Evolutionary conservation across 495 filamentous ascomycete species (phyloP), one percentile per base, ranked within the genome.

Genomic region (Talaromyces borbonicus): DNA sequence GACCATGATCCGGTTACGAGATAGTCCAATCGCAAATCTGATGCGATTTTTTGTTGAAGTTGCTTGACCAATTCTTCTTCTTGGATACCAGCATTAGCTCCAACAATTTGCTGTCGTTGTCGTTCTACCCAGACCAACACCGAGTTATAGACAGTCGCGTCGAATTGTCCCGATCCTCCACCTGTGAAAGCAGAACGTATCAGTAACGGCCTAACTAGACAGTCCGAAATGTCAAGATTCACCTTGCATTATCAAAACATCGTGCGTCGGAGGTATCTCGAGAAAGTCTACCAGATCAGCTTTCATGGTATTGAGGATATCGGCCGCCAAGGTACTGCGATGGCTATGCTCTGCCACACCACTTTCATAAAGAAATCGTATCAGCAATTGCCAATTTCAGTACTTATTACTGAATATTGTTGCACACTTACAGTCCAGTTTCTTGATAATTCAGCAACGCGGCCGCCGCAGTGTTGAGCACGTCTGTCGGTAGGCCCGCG

Each of bases 1-100:
- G 85, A 90, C 90, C 92, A 95, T 49, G 79, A 78, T 48, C 90
- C 90, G 29, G 92, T 94, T 27, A 95, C 83, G 14, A 95, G 69
- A 60, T 97, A 97, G 61, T 95, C 92, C 15, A 92, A 60, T 59
- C 79, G 81, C 57, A 94, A 59, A 30, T 84, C 77, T 30, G 77
- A 61, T 38, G 79, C 68, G 1, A 87, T 69, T 36, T 79, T 77
- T 53, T 75, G 75, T 49, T 70, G 69, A 41, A 93, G 68, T 46
- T 74, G 68, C 49, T 58, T 56, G 5, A 85, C 53, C 14, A 87
- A 62, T 32, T 74, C 73, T 18, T 73, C 76, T 35, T 77, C 56
- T 15, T 71, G 64, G 12, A 55, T 61, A 30, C 41, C 44, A 11
- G 60, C 53, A 29, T 63, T 57, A 38, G 59, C 55, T 52, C 62